These are phyloP conservation scores for Fusarium sp. DNA, from an alignment of 2,329 filamentous ascomycete genomes.

Conservation along the genomic window DNA sequence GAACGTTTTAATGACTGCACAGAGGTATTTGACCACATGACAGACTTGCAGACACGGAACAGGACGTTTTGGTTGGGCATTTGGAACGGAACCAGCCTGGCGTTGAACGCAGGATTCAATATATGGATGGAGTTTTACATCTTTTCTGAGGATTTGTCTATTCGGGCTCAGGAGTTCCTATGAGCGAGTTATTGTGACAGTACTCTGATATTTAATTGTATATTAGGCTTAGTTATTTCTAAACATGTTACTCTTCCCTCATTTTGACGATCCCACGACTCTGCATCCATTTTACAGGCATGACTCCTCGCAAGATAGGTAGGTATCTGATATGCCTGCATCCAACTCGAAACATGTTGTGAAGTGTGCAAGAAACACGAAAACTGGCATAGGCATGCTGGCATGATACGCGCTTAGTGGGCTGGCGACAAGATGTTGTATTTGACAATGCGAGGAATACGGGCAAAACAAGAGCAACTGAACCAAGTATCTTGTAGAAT, in stretches of 20 bases:
- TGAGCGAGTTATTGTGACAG: conserved; percentile 10
- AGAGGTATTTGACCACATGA: not conserved
- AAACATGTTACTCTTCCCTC: conserved; percentile 14
- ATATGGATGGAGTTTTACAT: conserved; percentile 31
- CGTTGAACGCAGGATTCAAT: conserved; percentile 30
- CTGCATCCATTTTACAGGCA: not conserved
- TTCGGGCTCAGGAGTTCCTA: conserved; percentile 3
- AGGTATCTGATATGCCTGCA: not conserved
- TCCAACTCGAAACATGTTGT: not conserved
- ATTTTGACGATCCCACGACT: not conserved
- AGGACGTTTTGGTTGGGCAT: conserved; percentile 27
- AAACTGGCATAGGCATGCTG: not conserved
- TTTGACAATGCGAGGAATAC: conserved; percentile 36
- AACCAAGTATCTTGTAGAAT: conserved; percentile 5
- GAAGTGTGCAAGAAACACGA: not conserved
- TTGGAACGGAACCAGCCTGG: conserved; percentile 21
- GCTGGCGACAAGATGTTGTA: not conserved
- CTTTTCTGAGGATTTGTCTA: conserved; percentile 16
- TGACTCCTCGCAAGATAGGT: not conserved
- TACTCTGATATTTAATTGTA: conserved; percentile 26
- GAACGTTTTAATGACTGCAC: conserved; percentile 15
- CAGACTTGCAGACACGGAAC: not conserved
- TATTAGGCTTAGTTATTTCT: conserved; percentile 10
- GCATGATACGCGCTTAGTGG: not conserved
- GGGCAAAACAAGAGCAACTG: conserved; percentile 26